phyloP scores from a whole-genome alignment of 1,284 basidiomycete species.

The Takashimella tepidaria region DNA sequence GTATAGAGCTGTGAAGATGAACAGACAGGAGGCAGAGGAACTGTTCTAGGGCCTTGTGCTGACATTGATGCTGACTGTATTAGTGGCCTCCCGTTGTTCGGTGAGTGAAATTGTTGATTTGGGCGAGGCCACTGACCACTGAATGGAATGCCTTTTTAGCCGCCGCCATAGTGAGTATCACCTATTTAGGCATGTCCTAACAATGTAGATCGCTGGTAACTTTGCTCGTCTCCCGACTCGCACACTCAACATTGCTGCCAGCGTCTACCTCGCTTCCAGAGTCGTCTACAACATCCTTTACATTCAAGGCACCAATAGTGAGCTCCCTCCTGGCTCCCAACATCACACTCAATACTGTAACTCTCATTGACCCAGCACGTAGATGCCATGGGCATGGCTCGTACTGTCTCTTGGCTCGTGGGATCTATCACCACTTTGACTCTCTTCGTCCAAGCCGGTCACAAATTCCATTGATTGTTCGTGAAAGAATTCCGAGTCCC shows the following conservation, averaged over 20 bases:
- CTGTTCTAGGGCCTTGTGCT: too few species aligned
- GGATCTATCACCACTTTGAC: constrained; percentile 13
- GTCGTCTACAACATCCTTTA: constrained; percentile 28
- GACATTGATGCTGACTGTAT: not conserved
- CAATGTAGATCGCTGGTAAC: constrained; percentile 29
- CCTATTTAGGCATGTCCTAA: not conserved
- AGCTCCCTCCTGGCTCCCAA: constrained; percentile 3
- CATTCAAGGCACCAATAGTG: constrained; percentile 29
- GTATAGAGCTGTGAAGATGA: too few species aligned
- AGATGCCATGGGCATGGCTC: constrained; percentile 20
- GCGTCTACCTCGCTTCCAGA: constrained; percentile 27
- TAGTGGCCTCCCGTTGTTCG: constrained; percentile 16
- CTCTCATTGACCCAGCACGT: too few species aligned
- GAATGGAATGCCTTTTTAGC: constrained; percentile 23
- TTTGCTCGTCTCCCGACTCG: constrained; percentile 25
- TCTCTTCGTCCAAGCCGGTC: constrained; percentile 25
- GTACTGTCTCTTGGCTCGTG: constrained; percentile 17
- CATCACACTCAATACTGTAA: constrained; percentile 2
- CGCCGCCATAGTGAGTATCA: constrained; percentile 23
- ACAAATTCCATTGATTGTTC: constrained; percentile 13
- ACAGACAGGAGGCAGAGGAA: too few species aligned
- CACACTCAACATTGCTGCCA: constrained; percentile 28
- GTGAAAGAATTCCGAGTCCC: too few species aligned
- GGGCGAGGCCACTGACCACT: not conserved
- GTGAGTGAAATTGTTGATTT: constrained; percentile 1